Evolutionary conservation across 2,329 filamentous ascomycete genomes (phyloP), one percentile per base, ranked within the genome.

Genomic region (Penicillium italicum): DNA sequence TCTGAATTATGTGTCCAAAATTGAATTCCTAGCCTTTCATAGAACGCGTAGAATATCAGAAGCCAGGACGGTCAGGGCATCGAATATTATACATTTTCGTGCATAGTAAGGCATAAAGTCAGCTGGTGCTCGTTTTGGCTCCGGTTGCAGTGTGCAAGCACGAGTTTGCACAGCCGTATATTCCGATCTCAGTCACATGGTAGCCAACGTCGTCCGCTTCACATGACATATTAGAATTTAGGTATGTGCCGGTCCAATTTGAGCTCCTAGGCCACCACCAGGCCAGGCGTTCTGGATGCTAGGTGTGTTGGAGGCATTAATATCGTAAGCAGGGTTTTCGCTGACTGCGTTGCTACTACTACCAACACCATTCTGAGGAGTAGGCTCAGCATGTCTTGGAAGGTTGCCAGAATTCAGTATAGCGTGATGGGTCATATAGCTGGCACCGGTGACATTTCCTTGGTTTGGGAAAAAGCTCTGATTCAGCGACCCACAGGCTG

Each of bases 391-490:
- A 26, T 64, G 60, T 41, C 61, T 60, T 14, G 64, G 46, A 7
- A 63, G 57, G 31, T 55, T 40, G 16, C 48, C 54, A 38, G 64
- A 62, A 14, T 60, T 62, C 41, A 62, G 57, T 28, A 65, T 54
- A 16, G 63, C 38, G 24, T 65, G 65, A 30, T 65, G 66, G 45
- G 60, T 30, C 49, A 73, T 57, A 42, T 72, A 73, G 31, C 55
- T 63, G 22, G 52, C 60, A 20, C 67, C 65, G 8, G 67, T 69
- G 30, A 72, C 64, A 43, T 73, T 72, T 14, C 72, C 70, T 30
- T 74, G 71, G 24, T 73, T 72, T 31, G 69, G 69, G 24, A 74
- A 69, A 51, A 74, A 74, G 56, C 71, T 70, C 50, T 74, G 71
- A 44, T 75, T 75, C 33, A 73, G 47, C 34, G 69, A 65, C 24